Evolutionary conservation across 2,329 filamentous ascomycete genomes (phyloP).

Genomic region (Fusarium dlaminii): DNA sequence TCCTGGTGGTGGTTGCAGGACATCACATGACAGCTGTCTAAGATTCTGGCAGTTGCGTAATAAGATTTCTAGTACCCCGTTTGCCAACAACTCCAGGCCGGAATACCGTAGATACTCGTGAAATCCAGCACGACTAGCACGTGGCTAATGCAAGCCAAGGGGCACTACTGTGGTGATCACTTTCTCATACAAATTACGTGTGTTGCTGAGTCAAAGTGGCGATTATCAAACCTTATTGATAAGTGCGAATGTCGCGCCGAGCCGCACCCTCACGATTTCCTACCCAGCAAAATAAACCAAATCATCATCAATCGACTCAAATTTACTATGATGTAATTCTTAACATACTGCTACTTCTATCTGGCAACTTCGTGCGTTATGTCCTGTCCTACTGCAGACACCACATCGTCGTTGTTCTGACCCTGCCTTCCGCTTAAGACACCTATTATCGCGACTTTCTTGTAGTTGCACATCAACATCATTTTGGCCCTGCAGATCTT

Average conservation of each 20-base stretch:
- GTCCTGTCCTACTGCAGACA: neutral
- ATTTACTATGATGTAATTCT: neutral
- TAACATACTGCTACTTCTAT: neutral
- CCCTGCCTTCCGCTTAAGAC: neutral
- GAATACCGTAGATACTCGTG: too few relatives aligned
- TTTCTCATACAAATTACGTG: too few relatives aligned
- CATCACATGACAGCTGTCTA: too few relatives aligned
- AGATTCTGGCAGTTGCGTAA: too few relatives aligned
- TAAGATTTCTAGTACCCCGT: too few relatives aligned
- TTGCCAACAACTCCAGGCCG: too few relatives aligned
- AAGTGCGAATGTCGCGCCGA: neutral
- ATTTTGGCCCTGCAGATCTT: neutral
- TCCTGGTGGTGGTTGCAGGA: too few relatives aligned
- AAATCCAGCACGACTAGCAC: too few relatives aligned
- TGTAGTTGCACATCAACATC: neutral
- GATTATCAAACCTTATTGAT: too few relatives aligned
- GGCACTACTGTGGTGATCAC: too few relatives aligned
- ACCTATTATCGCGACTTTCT: neutral
- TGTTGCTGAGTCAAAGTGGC: too few relatives aligned
- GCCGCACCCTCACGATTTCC: neutral
- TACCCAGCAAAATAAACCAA: neutral
- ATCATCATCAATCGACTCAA: neutral
- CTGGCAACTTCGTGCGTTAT: neutral
- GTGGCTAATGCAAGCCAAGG: too few relatives aligned
- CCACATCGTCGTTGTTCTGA: neutral